These are phyloP conservation scores for Pythium oligandrum DNA, from an alignment of 352 stramenopile species.

Conservation along the genomic window DNA sequence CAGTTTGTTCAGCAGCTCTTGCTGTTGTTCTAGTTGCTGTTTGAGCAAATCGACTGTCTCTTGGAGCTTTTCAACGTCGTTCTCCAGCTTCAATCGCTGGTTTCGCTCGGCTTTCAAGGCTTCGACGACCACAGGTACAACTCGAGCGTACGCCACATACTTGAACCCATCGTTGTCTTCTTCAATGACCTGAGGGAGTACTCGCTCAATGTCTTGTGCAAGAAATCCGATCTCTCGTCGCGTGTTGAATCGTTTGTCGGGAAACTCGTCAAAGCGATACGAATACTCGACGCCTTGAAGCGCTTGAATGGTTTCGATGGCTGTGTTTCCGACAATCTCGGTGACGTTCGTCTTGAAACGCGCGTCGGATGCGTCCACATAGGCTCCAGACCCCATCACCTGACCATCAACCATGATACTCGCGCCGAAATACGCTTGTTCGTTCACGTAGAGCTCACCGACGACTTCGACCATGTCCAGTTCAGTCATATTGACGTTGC, in stretches of 20 bases:
- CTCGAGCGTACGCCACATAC: constrained; percentile 81
- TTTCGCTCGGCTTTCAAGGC: constrained; percentile 38
- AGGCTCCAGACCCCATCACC: constrained; percentile 88
- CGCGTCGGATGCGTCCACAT: constrained; percentile 87
- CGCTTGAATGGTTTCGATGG: constrained; percentile 3
- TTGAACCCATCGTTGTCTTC: constrained; percentile 72
- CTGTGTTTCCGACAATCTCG: constrained; percentile 26
- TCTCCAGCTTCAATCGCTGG: constrained; percentile 13
- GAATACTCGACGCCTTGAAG: constrained; percentile 72
- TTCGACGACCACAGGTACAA: constrained; percentile 80
- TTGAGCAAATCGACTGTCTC: no score
- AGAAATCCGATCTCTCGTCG: constrained; percentile 80
- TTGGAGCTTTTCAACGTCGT: not conserved
- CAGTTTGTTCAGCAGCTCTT: no score
- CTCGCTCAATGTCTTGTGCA: constrained; percentile 81
- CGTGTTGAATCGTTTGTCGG: constrained; percentile 31
- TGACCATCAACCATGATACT: constrained; percentile 83
- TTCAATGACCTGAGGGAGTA: constrained; percentile 77
- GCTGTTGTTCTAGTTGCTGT: no score
- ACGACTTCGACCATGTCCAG: constrained; percentile 68
- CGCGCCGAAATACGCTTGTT: constrained; percentile 78
- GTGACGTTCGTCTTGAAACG: constrained; percentile 84
- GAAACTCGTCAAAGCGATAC: constrained; percentile 39
- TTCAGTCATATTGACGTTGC: constrained; percentile 71
- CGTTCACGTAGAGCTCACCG: constrained; percentile 79